Base-by-base conservation (phyloP, 495 filamentous ascomycete species). In the Penicillium flavigenum region DNA sequence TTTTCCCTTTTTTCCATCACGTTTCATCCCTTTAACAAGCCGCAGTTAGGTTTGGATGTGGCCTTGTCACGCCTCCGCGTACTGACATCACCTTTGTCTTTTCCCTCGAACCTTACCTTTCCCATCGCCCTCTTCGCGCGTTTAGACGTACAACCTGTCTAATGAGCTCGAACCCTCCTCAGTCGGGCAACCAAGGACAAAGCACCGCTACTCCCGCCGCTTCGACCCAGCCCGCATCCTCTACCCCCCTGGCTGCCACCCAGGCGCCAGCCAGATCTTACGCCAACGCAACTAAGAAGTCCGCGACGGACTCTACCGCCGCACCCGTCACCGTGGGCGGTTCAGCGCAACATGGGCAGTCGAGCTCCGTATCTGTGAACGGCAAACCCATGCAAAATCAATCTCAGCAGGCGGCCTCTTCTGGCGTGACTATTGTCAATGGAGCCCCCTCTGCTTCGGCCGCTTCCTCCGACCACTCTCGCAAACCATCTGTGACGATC, bases 401-500 rank as follows among this genome's bases (percentile, higher is more conserved):
- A 67, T 57, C 59, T 24, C 59, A 53, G 46, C 72, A 75, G 66
- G 54, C 60, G 12, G 45, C 61, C 32, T 58, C 69, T 65, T 79
- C 85, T 72, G 88, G 87, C 56, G 82, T 91, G 63, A 78, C 81
- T 67, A 83, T 86, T 51, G 83, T 86, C 56, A 88, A 86, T 78
- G 84, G 86, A 64, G 84, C 84, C 60, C 82, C 77, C 26, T 57
- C 66, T 58, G 76, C 85, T 45, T 72, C 75, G 45, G 79, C 76
- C 65, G 70, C 77, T 66, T 70, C 80, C 48, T 79, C 85, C 65
- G 88, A 93, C 59, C 92, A 97, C 76, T 81, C 75, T 59, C 83
- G 89, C 57, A 94, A 94, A 75, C 85, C 85, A 53, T 93, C 91
- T 17, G 88, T 96, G 56, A 94, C 90, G 54, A 95, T 96, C 75